phyloP scores from a whole-genome alignment of 1,284 basidiomycete genomes.

The Ustilago hordei region DNA sequence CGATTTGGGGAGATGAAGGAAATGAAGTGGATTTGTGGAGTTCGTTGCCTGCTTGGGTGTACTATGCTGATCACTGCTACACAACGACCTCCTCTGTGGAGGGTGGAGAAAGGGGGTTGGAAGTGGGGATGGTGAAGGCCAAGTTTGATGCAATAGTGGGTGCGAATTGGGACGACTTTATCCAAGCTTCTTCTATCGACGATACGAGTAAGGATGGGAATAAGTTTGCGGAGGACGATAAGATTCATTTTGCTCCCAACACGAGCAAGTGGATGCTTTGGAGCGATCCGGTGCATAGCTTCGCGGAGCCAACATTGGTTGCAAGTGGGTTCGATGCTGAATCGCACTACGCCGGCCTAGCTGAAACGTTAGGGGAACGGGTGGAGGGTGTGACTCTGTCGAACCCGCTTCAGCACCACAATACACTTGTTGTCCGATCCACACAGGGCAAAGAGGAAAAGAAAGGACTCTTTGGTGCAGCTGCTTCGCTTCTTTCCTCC shows the following conservation, averaged over 20 bases:
- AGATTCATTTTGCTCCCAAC: conserved; percentile 68
- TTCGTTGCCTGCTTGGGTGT: conserved; percentile 58
- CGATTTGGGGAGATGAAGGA: conserved; percentile 71
- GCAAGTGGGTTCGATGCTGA: conserved; percentile 53
- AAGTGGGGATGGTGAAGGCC: conserved; percentile 52
- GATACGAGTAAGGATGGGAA: conserved; percentile 35
- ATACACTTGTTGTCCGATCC: conserved; percentile 15
- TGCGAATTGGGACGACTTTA: conserved; percentile 69
- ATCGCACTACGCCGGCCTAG: conserved; percentile 37
- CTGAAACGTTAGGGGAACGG: conserved; percentile 20
- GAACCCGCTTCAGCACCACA: conserved; percentile 8
- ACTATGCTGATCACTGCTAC: conserved; percentile 69
- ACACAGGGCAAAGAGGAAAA: neutral
- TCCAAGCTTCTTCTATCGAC: conserved; percentile 69
- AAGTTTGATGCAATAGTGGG: conserved; percentile 67
- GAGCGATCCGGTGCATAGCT: conserved; percentile 61
- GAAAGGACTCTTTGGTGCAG: conserved; percentile 15
- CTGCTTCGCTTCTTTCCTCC: conserved; percentile 15
- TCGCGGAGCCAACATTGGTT: conserved; percentile 53
- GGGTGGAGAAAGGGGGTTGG: conserved; percentile 42
- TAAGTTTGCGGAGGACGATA: conserved; percentile 47
- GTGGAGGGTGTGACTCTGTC: conserved; percentile 38
- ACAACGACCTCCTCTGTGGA: conserved; percentile 22
- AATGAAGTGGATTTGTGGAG: conserved; percentile 67
- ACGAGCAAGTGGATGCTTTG: conserved; percentile 70